These are phyloP conservation scores for Carex pumila DNA, from an alignment of 176 grass and related monocot species.

Conservation along the genomic window DNA sequence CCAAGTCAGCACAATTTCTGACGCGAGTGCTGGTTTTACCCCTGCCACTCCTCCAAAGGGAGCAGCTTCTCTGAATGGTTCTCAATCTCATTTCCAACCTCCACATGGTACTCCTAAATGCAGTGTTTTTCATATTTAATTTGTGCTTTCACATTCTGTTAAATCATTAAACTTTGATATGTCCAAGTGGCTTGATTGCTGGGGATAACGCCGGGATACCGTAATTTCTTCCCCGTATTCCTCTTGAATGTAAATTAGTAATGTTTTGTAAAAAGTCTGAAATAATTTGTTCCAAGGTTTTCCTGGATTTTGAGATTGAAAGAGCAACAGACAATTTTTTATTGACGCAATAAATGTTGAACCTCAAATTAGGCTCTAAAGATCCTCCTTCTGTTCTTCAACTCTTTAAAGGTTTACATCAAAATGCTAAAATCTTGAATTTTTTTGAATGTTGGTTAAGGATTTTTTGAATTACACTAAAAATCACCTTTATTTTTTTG, in stretches of 20 bases:
- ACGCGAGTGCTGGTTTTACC: slow-evolving; percentile 25
- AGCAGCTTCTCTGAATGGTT: not conserved
- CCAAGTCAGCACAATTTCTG: slow-evolving; percentile 40
- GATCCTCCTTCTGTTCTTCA: not conserved
- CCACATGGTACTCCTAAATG: slow-evolving; percentile 3
- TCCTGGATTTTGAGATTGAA: not conserved
- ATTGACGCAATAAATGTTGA: not conserved
- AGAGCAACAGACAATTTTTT: not conserved
- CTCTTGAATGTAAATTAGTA: not conserved
- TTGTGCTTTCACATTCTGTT: not conserved
- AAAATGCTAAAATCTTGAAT: not conserved
- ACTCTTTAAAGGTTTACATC: not conserved
- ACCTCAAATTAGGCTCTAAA: slow-evolving; percentile 1
- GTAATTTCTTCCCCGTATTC: not conserved
- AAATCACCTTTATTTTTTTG: not conserved
- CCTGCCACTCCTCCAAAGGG: slow-evolving; percentile 38
- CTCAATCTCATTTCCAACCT: slow-evolving; percentile 30
- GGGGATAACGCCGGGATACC: not conserved
- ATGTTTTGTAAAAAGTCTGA: not conserved
- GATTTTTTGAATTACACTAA: not conserved
- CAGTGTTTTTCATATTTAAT: not conserved
- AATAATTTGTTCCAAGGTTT: not conserved
- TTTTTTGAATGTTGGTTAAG: not conserved
- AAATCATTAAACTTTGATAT: not conserved
- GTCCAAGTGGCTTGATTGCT: not conserved